These are phyloP conservation scores for Amanita rubescens DNA, from an alignment of 768 basidiomycete genomes.

Conservation along the genomic window DNA sequence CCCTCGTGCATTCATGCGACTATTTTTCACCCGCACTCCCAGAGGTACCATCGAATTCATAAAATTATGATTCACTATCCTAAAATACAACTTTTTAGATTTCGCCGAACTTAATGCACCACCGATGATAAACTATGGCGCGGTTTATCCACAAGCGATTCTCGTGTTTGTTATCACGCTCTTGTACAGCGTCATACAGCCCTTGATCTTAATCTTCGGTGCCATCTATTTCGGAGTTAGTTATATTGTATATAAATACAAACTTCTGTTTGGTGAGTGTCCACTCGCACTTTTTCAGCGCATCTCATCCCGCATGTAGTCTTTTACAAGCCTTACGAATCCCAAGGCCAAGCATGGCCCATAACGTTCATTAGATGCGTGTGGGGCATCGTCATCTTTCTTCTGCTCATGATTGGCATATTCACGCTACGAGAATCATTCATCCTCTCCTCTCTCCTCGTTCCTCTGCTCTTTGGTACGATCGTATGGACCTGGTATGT, in stretches of 20 bases:
- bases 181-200: conserved; percentile 93
- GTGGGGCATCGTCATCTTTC: conserved; percentile 89
- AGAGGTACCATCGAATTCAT: conserved; percentile 45
- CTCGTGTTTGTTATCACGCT: conserved; percentile 93
- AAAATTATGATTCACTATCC: not conserved
- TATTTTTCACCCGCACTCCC: conserved; percentile 83
- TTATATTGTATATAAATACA: conserved; percentile 98
- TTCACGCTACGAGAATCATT: conserved; percentile 59
- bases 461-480: conserved; percentile 72
- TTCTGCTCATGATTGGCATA: conserved; percentile 94
- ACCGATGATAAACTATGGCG: conserved; percentile 96
- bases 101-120: conserved; percentile 96
- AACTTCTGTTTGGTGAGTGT: conserved; percentile 80
- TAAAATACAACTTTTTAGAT: conserved; percentile 44
- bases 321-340: conserved; percentile 98
- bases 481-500: conserved; percentile 78
- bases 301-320: conserved; percentile 37
- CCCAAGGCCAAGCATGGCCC: conserved; percentile 96
- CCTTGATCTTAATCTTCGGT: conserved; percentile 90
- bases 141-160: conserved; percentile 95
- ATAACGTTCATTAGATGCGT: conserved; percentile 89
- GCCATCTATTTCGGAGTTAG: conserved; percentile 94
- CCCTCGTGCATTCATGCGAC: conserved; percentile 63
- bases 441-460: conserved; percentile 47
- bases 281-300: not conserved